phyloP scores from a whole-genome alignment of 805 yeast genomes.

The Blastobotrys attinorum region DNA sequence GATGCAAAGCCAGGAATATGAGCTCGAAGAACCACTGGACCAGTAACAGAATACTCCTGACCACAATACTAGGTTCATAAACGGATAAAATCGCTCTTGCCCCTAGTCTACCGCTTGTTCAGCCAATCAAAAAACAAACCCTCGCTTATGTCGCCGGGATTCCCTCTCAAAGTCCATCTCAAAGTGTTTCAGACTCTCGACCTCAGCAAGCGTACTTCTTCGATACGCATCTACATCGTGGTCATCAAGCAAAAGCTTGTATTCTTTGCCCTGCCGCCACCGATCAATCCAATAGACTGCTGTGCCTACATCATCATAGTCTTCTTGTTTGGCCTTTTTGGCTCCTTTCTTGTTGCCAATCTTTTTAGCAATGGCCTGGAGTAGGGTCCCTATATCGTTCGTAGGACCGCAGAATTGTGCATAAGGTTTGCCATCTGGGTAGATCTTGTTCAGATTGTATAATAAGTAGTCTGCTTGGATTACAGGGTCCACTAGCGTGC shows the following conservation, averaged over 20 bases:
- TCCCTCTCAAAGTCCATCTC: constrained; percentile 11
- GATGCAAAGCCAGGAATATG: constrained; percentile 11
- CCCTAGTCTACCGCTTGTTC: too few species aligned
- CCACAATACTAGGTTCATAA: too few species aligned
- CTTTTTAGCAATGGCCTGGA: constrained; percentile 40
- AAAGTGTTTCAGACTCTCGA: constrained; percentile 9
- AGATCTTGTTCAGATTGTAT: constrained; percentile 49
- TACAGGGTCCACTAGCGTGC: constrained; percentile 68
- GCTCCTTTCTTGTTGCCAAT: constrained; percentile 21
- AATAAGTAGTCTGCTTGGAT: constrained; percentile 80
- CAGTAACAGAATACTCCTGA: too few species aligned
- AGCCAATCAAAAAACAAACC: constrained; percentile 3
- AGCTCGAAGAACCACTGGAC: constrained; percentile 8
- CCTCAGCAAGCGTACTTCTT: constrained; percentile 9
- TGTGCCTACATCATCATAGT: constrained; percentile 45
- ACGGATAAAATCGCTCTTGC: too few species aligned
- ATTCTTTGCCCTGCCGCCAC: constrained; percentile 50
- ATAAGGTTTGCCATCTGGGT: constrained; percentile 32
- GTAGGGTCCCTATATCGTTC: constrained; percentile 54
- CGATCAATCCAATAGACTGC: constrained; percentile 57
- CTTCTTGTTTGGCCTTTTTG: constrained; percentile 6
- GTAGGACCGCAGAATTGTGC: constrained; percentile 52
- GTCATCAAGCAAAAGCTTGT: constrained; percentile 10
- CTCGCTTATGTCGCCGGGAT: constrained; percentile 4
- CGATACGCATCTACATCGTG: constrained; percentile 13